Evolutionary conservation across 2,329 filamentous ascomycete genomes (phyloP).

Genomic region (Diplodia intermedia): DNA sequence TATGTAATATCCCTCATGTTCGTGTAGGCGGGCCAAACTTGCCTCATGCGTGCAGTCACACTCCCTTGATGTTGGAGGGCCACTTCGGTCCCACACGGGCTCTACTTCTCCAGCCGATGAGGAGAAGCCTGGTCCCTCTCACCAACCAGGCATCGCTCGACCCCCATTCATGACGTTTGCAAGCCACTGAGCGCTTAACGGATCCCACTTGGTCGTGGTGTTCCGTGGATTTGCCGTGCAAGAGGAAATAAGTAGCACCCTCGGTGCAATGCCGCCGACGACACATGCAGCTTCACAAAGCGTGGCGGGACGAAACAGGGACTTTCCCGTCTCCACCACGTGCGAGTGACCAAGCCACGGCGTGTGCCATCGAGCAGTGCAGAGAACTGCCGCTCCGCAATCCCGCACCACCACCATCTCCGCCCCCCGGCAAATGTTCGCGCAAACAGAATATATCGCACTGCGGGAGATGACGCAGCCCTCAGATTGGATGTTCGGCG

Average conservation of each 20-base stretch:
- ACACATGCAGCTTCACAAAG: background rate
- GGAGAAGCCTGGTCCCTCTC: background rate
- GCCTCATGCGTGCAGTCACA: background rate
- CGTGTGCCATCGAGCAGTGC: background rate
- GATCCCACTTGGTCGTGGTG: background rate
- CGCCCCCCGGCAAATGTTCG: background rate
- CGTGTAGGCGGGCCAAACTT: too few relatives aligned
- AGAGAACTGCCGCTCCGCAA: slow-evolving; percentile 1
- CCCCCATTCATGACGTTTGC: background rate
- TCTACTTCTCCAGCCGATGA: slow-evolving; percentile 5
- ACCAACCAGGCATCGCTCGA: background rate
- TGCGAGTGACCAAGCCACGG: background rate
- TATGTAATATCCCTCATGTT: background rate
- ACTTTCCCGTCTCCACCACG: too few relatives aligned
- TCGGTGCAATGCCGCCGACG: background rate
- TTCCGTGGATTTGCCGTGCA: background rate
- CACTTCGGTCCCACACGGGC: background rate
- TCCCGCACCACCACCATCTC: background rate
- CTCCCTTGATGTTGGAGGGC: background rate
- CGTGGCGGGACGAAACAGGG: background rate
- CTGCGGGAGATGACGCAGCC: too few relatives aligned
- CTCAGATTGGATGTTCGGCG: background rate
- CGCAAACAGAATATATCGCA: background rate
- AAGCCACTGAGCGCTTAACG: background rate
- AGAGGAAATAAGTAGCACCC: background rate